Evolutionary conservation across 257 asterid species (phyloP).

Genomic region (Solanum medicagineum): DNA sequence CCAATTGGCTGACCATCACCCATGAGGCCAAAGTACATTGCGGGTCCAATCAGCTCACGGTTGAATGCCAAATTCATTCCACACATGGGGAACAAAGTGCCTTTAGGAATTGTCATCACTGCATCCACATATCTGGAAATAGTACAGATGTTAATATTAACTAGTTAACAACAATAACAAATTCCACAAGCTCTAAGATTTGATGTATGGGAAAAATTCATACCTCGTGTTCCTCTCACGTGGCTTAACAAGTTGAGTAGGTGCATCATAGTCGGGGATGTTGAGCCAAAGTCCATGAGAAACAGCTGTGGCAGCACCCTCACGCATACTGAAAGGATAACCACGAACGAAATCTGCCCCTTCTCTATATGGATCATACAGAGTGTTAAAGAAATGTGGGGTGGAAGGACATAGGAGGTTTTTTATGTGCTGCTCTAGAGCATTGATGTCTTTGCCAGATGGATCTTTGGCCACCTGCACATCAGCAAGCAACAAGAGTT

Average conservation of each 20-base stretch:
- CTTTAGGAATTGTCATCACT: conserved; percentile 8
- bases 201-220: background rate
- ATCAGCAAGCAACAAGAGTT: background rate
- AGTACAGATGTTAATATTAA: background rate
- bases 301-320: conserved; percentile 6
- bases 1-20: conserved; percentile 15
- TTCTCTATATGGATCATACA: conserved; percentile 8
- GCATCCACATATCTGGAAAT: conserved; percentile 3
- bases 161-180: background rate
- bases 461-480: conserved; percentile 9
- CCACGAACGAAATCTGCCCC: conserved; percentile 12
- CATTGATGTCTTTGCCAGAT: conserved; percentile 10
- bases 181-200: background rate
- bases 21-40: conserved; percentile 13
- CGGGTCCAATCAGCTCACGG: conserved; percentile 11
- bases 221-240: conserved; percentile 10
- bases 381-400: conserved; percentile 10
- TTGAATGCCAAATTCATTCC: conserved; percentile 10
- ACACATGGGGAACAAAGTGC: conserved; percentile 11
- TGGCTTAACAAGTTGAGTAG: conserved; percentile 13
- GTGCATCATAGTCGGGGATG: conserved; percentile 8
- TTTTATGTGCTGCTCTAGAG: conserved; percentile 13
- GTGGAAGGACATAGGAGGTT: conserved; percentile 6
- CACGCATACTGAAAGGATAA: conserved; percentile 11
- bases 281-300: conserved; percentile 14